phyloP scores from a whole-genome alignment of 2,329 filamentous ascomycete species.

The Paracoccidioides lutzii region DNA sequence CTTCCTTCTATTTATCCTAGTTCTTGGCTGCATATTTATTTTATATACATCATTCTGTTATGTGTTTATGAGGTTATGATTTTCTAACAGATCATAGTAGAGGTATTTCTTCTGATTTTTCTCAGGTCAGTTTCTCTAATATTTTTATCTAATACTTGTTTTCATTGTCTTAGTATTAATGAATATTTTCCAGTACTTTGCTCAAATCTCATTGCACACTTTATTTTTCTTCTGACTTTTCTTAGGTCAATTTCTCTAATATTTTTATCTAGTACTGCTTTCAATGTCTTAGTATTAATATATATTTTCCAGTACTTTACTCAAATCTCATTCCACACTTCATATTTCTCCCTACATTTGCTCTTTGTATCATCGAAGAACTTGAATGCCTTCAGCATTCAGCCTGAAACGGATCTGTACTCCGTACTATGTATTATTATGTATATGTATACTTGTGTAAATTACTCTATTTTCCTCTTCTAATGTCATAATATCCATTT shows the following conservation, averaged over 20 bases:
- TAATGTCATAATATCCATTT: no score
- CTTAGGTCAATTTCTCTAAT: neutral
- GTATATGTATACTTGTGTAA: no score
- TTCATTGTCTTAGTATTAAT: neutral
- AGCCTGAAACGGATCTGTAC: no score
- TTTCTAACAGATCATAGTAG: neutral
- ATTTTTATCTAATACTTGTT: neutral
- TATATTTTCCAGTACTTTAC: no score
- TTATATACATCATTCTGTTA: neutral
- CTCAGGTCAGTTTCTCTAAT: neutral
- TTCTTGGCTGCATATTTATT: neutral
- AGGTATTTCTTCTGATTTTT: neutral
- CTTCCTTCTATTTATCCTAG: neutral
- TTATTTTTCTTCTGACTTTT: no score
- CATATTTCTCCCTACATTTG: no score
- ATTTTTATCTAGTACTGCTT: neutral
- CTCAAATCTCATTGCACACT: no score
- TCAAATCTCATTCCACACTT: no score
- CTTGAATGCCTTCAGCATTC: no score
- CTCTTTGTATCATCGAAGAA: neutral
- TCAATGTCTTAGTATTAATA: neutral
- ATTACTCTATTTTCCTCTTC: neutral
- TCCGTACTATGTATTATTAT: neutral
- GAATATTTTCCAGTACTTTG: neutral
- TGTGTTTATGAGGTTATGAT: neutral